Percentiles rank a stretch among this genome's conserved stretches.
These are phyloP conservation scores for Rosa lucieae DNA, from an alignment of 306 rosid species.

Conservation along the genomic window DNA sequence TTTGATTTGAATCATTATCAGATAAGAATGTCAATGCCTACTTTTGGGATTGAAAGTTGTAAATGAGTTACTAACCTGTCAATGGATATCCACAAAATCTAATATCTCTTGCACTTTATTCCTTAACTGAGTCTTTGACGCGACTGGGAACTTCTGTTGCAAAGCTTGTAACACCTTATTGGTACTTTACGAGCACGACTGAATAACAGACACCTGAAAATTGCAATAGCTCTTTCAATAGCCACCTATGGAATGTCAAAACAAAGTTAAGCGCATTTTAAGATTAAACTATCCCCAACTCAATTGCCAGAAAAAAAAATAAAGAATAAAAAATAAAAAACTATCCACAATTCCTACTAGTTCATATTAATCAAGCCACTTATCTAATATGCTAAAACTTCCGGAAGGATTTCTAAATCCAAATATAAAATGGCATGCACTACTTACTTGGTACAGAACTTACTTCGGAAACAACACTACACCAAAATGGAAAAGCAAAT, in stretches of 20 bases:
- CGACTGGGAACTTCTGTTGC: conserved; percentile 73
- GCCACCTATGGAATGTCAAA: conserved; percentile 10
- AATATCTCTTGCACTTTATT: conserved; percentile 82
- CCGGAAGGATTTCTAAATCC: background rate
- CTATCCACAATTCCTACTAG: background rate
- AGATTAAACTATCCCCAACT: background rate
- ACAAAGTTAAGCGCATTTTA: background rate
- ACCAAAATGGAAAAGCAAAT: no score
- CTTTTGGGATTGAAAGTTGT: no score
- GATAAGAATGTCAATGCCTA: no score
- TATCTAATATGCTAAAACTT: background rate
- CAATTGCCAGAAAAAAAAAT: no score
- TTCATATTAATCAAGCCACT: conserved; percentile 4
- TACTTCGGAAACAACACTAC: no score
- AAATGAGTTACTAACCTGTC: background rate
- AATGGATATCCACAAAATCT: conserved; percentile 67
- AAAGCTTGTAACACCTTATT: conserved; percentile 63
- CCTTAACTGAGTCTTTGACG: conserved; percentile 60
- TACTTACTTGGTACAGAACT: conserved; percentile 47
- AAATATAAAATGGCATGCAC: conserved; percentile 14
- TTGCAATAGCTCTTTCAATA: conserved; percentile 15
- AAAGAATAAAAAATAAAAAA: background rate
- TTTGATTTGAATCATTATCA: no score
- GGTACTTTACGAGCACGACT: conserved; percentile 69
- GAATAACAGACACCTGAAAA: conserved; percentile 75